A percentile compares a stretch with the other conserved stretches of the same genome.
Conservation (phyloP, 257 asterid species). For the Solanum tarapatanum region DNA sequence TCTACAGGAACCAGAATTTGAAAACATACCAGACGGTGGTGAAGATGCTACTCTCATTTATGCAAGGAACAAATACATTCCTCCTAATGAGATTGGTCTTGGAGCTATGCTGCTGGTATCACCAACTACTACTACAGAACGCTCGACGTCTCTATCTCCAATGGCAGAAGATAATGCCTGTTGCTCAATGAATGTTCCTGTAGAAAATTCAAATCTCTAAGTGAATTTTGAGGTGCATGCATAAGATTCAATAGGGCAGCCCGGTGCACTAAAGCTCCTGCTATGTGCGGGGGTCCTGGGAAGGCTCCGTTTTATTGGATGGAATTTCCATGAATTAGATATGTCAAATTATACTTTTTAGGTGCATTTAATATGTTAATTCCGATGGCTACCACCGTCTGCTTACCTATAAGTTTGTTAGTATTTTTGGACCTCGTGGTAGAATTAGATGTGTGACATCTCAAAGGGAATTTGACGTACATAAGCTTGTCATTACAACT, state of each 20-base stretch:
- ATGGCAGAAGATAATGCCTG: neutral
- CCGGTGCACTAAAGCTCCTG: neutral
- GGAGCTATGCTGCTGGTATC: constrained; percentile 22
- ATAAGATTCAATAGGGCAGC: neutral
- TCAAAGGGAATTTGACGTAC: neutral
- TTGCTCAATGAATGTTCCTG: neutral
- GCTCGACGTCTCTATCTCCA: neutral
- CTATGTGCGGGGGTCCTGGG: neutral
- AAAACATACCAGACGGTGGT: neutral
- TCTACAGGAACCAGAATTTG: neutral
- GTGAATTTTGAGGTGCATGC: neutral
- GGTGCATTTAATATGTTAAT: neutral
- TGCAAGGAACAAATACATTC: constrained; percentile 9
- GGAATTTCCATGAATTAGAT: neutral
- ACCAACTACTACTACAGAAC: neutral
- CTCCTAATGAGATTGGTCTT: constrained; percentile 37
- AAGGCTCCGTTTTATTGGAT: neutral
- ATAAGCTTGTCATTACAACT: neutral
- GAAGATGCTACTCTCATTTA: constrained; percentile 20
- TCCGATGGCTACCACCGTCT: neutral
- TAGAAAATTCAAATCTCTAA: neutral
- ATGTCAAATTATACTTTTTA: neutral
- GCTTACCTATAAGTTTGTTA: neutral
- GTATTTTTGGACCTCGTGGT: neutral
- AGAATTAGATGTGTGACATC: neutral